Evolutionary conservation across 768 basidiomycete genomes (phyloP).

Genomic region (Boletus tylopilopsis): DNA sequence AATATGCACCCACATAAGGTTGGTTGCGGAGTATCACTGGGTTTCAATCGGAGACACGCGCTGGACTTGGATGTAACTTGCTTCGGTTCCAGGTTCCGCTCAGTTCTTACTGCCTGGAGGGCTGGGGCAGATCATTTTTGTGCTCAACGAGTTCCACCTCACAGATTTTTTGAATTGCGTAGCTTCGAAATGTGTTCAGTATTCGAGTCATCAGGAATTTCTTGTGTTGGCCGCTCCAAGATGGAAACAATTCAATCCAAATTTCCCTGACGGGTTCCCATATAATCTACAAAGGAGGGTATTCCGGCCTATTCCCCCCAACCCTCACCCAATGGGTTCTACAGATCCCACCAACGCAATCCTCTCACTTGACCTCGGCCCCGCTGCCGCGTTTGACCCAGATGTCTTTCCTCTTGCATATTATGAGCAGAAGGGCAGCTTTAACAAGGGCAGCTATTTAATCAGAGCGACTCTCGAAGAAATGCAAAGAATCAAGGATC

Average conservation of each 20-base stretch:
- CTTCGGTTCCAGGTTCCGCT: too few species aligned
- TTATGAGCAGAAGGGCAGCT: neutral
- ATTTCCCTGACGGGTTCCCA: neutral
- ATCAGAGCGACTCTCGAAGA: conserved; percentile 6
- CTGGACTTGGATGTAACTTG: neutral
- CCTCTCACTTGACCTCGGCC: neutral
- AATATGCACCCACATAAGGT: conserved; percentile 5
- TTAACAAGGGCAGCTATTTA: conserved; percentile 1
- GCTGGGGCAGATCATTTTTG: too few species aligned
- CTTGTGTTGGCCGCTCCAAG: neutral
- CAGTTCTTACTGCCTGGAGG: too few species aligned
- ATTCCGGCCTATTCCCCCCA: neutral
- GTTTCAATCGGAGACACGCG: conserved; percentile 2
- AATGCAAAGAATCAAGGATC: neutral
- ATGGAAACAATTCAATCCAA: neutral
- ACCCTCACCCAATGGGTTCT: neutral
- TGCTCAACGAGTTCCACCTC: too few species aligned
- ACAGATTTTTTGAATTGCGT: too few species aligned
- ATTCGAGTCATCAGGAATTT: too few species aligned
- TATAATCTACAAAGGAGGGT: neutral
- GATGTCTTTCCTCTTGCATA: conserved; percentile 5
- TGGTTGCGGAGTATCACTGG: neutral
- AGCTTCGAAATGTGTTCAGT: too few species aligned
- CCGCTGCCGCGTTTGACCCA: neutral
- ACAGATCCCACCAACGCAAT: neutral